Percentiles rank a stretch among this genome's conserved stretches.
phyloP scores from a whole-genome alignment of 2,329 filamentous ascomycete genomes.

The Lasiodiplodia sp. region DNA sequence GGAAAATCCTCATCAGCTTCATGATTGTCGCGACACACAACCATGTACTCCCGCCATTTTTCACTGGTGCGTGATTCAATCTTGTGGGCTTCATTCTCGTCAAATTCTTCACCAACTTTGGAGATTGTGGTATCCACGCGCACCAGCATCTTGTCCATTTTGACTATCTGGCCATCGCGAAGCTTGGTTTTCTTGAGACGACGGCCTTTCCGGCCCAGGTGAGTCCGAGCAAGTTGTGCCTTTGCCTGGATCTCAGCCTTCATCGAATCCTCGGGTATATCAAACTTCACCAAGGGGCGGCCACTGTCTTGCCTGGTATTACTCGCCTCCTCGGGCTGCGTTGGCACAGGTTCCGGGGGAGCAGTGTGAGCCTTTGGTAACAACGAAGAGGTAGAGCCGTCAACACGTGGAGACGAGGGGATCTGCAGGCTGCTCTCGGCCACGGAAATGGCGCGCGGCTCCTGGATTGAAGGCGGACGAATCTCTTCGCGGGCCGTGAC shows the following conservation, averaged over 20 bases:
- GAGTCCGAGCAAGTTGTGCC: conserved; percentile 50
- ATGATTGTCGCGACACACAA: conserved; percentile 66
- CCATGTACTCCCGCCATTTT: conserved; percentile 71
- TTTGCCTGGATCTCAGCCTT: conserved; percentile 48
- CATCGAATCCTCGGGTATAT: conserved; percentile 50
- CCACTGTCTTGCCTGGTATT: conserved; percentile 27
- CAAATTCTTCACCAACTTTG: conserved; percentile 65
- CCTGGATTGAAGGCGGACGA: conserved; percentile 1
- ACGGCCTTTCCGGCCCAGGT: conserved; percentile 43
- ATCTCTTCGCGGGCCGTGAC: conserved; percentile 22
- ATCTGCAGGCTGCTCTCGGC: conserved; percentile 27
- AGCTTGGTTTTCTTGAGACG: conserved; percentile 50
- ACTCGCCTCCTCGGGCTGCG: not conserved
- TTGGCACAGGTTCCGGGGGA: not conserved
- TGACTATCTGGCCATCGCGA: conserved; percentile 68
- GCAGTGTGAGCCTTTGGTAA: conserved; percentile 44
- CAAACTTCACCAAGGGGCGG: conserved; percentile 51
- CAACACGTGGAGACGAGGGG: conserved; percentile 38
- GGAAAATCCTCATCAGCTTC: conserved; percentile 55
- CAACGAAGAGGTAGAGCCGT: conserved; percentile 46
- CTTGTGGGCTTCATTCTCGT: conserved; percentile 68
- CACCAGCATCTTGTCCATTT: conserved; percentile 74
- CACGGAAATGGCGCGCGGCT: conserved; percentile 3
- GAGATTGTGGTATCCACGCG: conserved; percentile 63
- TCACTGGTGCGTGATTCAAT: conserved; percentile 66